A percentile compares a stretch with the other conserved stretches of the same genome.
Evolutionary conservation across 169 alveolate species (phyloP).

Genomic region (Eimeria maxima): DNA sequence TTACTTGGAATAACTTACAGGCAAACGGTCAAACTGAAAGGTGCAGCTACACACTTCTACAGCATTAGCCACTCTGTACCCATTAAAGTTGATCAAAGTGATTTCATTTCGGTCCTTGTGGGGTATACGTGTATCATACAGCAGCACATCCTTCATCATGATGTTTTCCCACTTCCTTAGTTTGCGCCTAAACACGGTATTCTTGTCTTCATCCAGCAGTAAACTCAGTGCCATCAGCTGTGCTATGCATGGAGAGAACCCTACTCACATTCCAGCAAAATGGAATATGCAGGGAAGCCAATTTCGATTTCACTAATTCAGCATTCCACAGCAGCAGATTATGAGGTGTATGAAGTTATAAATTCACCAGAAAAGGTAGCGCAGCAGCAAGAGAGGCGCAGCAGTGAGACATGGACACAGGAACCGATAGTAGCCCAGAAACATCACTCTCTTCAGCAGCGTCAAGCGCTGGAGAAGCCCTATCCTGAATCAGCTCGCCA

Average conservation of each 20-base stretch:
- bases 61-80: neutral
- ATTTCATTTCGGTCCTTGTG: neutral
- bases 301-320: too few species aligned
- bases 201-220: too few species aligned
- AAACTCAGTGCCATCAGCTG: too few species aligned
- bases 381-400: neutral
- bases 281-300: too few species aligned
- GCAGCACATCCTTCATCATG: neutral
- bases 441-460: neutral
- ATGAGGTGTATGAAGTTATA: neutral
- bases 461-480: neutral
- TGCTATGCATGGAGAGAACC: too few species aligned
- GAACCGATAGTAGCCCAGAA: neutral
- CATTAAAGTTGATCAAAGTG: neutral
- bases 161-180: neutral
- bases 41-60: neutral
- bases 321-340: too few species aligned
- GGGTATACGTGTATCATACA: neutral
- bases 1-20: too few species aligned
- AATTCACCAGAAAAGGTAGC: neutral
- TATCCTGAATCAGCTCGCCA: neutral
- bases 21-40: neutral
- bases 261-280: too few species aligned
- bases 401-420: neutral
- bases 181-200: neutral